Evolutionary conservation across 2,329 filamentous ascomycete species (phyloP).

Genomic region (Amphichorda felina): DNA sequence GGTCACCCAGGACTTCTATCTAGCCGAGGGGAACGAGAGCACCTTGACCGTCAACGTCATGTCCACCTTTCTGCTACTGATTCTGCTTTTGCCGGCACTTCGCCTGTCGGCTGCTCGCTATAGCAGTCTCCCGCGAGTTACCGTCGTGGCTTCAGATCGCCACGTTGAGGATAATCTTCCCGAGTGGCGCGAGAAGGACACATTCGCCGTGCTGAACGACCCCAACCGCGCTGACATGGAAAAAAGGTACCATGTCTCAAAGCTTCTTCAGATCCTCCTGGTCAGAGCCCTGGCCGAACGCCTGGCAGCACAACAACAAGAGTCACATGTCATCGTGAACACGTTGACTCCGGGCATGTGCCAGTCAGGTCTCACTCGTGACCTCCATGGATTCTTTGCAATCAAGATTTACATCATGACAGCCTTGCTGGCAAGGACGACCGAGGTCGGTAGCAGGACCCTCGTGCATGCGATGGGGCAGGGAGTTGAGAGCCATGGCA

Average conservation of each 20-base stretch:
- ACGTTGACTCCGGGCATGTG: slow-evolving; percentile 16
- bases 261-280: slow-evolving; percentile 14
- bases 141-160: slow-evolving; percentile 27
- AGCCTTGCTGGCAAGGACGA: slow-evolving; percentile 2
- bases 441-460: slow-evolving; percentile 16
- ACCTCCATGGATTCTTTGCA: background rate
- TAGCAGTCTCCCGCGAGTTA: slow-evolving; percentile 21
- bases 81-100: slow-evolving; percentile 29
- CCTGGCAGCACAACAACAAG: slow-evolving; percentile 11
- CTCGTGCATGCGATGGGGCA: slow-evolving; percentile 12
- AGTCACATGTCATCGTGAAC: slow-evolving; percentile 20
- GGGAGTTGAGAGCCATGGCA: slow-evolving; percentile 14
- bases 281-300: slow-evolving; percentile 13
- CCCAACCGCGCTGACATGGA: background rate
- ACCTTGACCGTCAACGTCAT: slow-evolving; percentile 4
- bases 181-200: slow-evolving; percentile 4
- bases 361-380: slow-evolving; percentile 9
- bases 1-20: background rate
- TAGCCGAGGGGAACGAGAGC: slow-evolving; percentile 2
- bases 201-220: slow-evolving; percentile 4
- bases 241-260: slow-evolving; percentile 6
- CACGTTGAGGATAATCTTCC: too few species aligned
- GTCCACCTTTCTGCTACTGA: slow-evolving; percentile 28
- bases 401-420: background rate
- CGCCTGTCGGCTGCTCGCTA: slow-evolving; percentile 18